phyloP scores from a whole-genome alignment of 2,329 filamentous ascomycete genomes.

The Diaporthe sp. region DNA sequence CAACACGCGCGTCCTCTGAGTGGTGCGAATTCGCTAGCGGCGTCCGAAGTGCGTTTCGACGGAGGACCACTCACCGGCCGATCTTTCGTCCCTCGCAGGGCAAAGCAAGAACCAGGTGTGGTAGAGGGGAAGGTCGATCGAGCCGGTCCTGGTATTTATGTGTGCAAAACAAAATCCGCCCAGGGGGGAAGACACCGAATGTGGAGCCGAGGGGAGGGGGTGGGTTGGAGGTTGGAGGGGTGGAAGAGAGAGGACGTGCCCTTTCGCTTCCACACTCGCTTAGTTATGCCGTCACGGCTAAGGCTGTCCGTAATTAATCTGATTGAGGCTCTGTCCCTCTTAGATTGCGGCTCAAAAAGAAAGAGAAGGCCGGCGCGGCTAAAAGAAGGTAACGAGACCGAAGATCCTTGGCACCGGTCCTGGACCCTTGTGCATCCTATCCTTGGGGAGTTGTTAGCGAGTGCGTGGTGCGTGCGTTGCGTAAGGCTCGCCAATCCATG shows the following conservation, averaged over 20 bases:
- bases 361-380: not conserved
- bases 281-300: constrained; percentile 16
- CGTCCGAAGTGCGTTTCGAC: constrained; percentile 26
- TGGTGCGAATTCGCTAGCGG: constrained; percentile 18
- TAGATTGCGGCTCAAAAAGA: constrained; percentile 28
- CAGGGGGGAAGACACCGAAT: not conserved
- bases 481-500: constrained; percentile 21
- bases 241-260: not conserved
- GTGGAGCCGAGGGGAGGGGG: not conserved
- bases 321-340: constrained; percentile 25
- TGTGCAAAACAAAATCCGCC: constrained; percentile 7
- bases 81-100: constrained; percentile 9
- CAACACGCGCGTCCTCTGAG: constrained; percentile 12
- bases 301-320: constrained; percentile 23
- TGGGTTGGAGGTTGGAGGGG: not conserved
- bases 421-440: not conserved
- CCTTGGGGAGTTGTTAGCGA: too few relatives aligned
- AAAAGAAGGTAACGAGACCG: constrained; percentile 27
- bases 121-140: constrained; percentile 9
- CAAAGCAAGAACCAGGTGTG: not conserved
- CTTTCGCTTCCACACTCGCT: not conserved
- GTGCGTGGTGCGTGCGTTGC: not conserved
- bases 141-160: constrained; percentile 21
- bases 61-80: constrained; percentile 20
- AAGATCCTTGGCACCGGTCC: not conserved